Base-by-base conservation (phyloP, 192 early-diverging fungal species). In the Coemansia sp. region DNA sequence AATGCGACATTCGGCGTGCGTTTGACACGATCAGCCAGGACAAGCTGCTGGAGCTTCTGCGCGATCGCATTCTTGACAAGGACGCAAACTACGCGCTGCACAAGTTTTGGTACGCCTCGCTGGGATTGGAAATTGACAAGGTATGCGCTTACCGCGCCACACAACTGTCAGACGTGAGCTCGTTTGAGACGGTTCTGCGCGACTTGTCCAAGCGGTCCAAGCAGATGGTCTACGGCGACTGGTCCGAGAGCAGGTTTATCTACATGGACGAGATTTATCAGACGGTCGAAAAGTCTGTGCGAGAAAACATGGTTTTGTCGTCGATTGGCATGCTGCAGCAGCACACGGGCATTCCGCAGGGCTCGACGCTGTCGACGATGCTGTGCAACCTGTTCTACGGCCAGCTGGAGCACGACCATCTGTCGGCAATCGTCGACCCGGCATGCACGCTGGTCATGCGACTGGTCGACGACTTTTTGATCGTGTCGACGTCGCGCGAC, bases 361-460 rank as follows among this genome's bases (percentile, higher is more conserved):
- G 95, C 0, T 95, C 93, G 4, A 71, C 87, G 19, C 64, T 98
- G 18, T 98, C 95, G 0, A 81, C 88, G 33, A 47, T 93, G 6
- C 82, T 98, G 49, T 98, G 95, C 89, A 91, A 86, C 63, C 80
- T 93, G 46, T 90, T 89, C 57, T 93, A 92, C 49, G 87, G 85
- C 1, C 83, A 87, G 50, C 66, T 94, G 74, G 91, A 92, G 71
- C 62, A 60, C 9, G 68, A 75, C 27, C 61, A 83, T 12, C 69
- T 93, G 27, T 30, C 51, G 0, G 69, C 81, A 21, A 12, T 84
- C 12, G 51, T 72, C 7, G 59, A 73, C 15, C 63, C 67, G 11
- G 46, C 79, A 23, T 37, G 40, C 13, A 81, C 87, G 73, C 73
- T 90, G 1, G 45, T 95, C 15, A 56, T 95, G 62, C 84, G 91